phyloP scores from a whole-genome alignment of 768 basidiomycete genomes.

The Candolleomyces aberdarensis region DNA sequence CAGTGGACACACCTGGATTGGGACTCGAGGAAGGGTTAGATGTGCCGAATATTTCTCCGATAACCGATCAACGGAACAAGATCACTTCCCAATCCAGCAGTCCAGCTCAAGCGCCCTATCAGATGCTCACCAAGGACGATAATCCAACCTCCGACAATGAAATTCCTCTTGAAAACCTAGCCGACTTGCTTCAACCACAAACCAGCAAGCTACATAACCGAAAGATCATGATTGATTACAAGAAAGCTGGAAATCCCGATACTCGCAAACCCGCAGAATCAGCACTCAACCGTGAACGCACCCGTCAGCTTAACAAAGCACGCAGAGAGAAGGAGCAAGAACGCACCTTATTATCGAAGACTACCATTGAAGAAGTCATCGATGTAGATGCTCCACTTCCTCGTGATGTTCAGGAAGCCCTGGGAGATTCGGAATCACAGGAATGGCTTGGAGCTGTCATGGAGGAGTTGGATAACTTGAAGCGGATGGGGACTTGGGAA shows the following conservation, averaged over 20 bases:
- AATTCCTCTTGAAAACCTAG: too few species aligned
- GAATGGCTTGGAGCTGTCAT: conserved; percentile 13
- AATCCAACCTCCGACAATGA: too few species aligned
- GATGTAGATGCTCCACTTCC: background rate
- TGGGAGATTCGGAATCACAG: background rate
- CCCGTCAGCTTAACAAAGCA: too few species aligned
- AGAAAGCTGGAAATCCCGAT: background rate
- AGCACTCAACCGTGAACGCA: too few species aligned
- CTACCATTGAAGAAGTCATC: background rate
- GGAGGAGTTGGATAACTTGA: conserved; percentile 8
- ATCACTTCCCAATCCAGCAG: background rate
- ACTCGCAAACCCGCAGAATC: too few species aligned
- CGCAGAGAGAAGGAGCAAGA: background rate
- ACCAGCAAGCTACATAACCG: too few species aligned
- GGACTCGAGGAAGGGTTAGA: background rate
- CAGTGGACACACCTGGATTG: conserved; percentile 4
- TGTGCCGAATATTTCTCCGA: too few species aligned
- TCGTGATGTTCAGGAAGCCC: background rate
- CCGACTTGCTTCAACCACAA: too few species aligned
- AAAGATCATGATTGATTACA: too few species aligned
- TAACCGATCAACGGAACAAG: background rate
- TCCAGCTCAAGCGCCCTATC: background rate
- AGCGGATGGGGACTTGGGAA: conserved; percentile 9
- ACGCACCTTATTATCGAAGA: background rate
- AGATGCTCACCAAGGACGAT: too few species aligned